Evolutionary conservation across 768 basidiomycete genomes (phyloP).

Genomic region (Amylocystis lapponica): DNA sequence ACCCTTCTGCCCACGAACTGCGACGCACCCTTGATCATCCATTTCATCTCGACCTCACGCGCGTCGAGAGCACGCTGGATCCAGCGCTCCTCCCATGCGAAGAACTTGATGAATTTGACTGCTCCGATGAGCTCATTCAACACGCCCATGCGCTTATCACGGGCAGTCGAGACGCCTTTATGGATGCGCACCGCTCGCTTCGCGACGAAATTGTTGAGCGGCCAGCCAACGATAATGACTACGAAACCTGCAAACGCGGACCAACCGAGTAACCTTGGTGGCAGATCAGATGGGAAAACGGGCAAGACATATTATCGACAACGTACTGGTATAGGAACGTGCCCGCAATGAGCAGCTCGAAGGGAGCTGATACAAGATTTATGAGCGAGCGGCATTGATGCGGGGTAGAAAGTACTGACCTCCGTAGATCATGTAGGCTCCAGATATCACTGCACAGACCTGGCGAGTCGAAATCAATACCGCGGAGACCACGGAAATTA

Average conservation of each 20-base stretch:
- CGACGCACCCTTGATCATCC: constrained; percentile 62
- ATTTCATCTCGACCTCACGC: constrained; percentile 63
- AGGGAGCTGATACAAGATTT: constrained; percentile 43
- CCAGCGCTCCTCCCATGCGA: constrained; percentile 79
- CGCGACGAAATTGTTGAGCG: constrained; percentile 64
- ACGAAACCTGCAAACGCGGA: constrained; percentile 75
- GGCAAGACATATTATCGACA: background rate
- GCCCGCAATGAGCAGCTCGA: constrained; percentile 71
- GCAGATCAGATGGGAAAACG: background rate
- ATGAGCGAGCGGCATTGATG: constrained; percentile 6
- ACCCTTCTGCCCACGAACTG: background rate
- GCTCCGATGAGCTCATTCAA: constrained; percentile 73
- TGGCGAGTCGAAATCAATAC: background rate
- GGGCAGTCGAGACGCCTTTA: constrained; percentile 51
- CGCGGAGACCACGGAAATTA: background rate
- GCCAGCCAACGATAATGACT: constrained; percentile 61
- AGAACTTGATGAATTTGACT: constrained; percentile 78
- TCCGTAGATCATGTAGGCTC: constrained; percentile 63
- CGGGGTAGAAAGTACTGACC: constrained; percentile 29
- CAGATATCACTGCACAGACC: constrained; percentile 35
- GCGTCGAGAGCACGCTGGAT: constrained; percentile 58
- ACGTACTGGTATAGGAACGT: constrained; percentile 70
- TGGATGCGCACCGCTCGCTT: constrained; percentile 54
- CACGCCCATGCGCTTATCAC: constrained; percentile 74
- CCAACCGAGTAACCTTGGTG: constrained; percentile 49